phyloP scores from a whole-genome alignment of 805 yeast species.

The Scheffersomyces spartinae region DNA sequence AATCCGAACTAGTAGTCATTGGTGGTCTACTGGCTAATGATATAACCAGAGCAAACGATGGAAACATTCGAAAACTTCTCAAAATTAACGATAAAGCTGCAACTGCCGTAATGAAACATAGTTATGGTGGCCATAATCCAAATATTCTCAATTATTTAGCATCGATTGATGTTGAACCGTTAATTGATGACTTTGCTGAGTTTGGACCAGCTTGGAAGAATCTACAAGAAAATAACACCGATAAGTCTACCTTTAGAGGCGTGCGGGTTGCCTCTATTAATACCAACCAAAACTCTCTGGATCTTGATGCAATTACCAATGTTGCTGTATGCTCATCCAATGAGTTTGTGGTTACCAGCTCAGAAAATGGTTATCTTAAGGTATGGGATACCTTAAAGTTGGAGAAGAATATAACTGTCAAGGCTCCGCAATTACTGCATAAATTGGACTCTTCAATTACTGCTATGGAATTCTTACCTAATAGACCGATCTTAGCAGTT shows the following conservation, averaged over 20 bases:
- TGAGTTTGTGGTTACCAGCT: constrained; percentile 64
- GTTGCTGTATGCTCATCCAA: constrained; percentile 50
- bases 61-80: too few species aligned
- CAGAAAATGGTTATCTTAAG: constrained; percentile 59
- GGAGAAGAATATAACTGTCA: constrained; percentile 46
- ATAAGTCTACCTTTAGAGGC: too few species aligned
- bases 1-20: too few species aligned
- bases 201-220: constrained; percentile 38
- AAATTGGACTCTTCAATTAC: constrained; percentile 40
- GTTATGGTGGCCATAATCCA: constrained; percentile 60
- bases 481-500: constrained; percentile 49
- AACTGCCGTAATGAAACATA: constrained; percentile 32
- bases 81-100: too few species aligned
- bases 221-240: too few species aligned
- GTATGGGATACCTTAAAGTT: constrained; percentile 69
- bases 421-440: constrained; percentile 32
- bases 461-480: constrained; percentile 37
- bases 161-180: constrained; percentile 43
- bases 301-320: constrained; percentile 34
- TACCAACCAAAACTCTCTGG: constrained; percentile 41
- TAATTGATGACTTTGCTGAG: constrained; percentile 49
- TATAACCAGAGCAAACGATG: too few species aligned
- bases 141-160: constrained; percentile 47
- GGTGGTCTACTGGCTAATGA: too few species aligned
- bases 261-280: constrained; percentile 49